Percentiles rank a stretch among this genome's conserved stretches.
Conservation (phyloP, 2,329 filamentous ascomycete species). For the Pseudogymnoascus verrucosus region DNA sequence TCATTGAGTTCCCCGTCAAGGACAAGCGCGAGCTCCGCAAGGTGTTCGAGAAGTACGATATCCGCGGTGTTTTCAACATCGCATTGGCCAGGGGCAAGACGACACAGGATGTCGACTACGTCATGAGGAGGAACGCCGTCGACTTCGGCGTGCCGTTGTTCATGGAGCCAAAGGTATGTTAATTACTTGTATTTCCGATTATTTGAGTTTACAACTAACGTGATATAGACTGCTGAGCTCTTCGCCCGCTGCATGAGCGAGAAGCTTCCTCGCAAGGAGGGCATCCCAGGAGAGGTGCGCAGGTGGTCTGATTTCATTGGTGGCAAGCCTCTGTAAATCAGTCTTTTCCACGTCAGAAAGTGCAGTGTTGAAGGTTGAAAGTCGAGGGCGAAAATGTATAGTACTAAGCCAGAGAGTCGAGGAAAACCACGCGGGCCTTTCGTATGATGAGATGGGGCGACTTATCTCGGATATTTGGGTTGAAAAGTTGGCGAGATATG, state of each 20-base stretch:
- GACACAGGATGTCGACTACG: constrained; percentile 86
- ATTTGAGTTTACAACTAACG: constrained; percentile 25
- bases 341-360: background rate
- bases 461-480: background rate
- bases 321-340: constrained; percentile 63
- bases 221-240: constrained; percentile 73
- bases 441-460: background rate
- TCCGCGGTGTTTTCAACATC: constrained; percentile 92
- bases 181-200: background rate
- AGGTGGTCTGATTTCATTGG: constrained; percentile 95
- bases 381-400: constrained; percentile 5
- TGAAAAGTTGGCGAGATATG: background rate
- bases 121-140: constrained; percentile 96
- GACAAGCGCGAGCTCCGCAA: constrained; percentile 93
- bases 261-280: constrained; percentile 83
- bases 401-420: constrained; percentile 5
- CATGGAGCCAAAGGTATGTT: constrained; percentile 89
- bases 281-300: constrained; percentile 83
- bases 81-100: constrained; percentile 77
- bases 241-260: constrained; percentile 96
- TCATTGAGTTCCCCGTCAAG: constrained; percentile 93
- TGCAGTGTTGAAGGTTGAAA: constrained; percentile 4
- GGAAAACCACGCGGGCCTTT: constrained; percentile 1
- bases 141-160: constrained; percentile 97
- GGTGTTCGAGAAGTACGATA: constrained; percentile 95